Evolutionary conservation across 345 rosid species (phyloP).

Genomic region (Eucalyptus melliodora): DNA sequence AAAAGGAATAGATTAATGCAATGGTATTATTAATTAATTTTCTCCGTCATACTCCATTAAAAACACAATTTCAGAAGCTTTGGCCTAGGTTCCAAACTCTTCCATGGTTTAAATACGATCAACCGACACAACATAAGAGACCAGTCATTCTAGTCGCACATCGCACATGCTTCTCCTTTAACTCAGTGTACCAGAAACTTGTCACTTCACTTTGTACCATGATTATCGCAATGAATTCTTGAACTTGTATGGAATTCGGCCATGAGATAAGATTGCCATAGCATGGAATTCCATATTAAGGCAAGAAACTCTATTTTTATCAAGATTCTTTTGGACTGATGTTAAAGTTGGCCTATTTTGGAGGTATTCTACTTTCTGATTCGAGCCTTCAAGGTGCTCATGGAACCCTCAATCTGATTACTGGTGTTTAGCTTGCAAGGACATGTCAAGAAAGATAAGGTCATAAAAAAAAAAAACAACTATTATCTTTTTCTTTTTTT

Average conservation of each 20-base stretch:
- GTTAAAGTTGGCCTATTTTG: not conserved
- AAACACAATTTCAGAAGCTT: not conserved
- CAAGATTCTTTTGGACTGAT: not conserved
- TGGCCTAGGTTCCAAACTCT: not conserved
- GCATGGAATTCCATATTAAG: not conserved
- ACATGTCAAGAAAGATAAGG: not conserved
- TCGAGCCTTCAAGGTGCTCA: not conserved
- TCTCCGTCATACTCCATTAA: not conserved
- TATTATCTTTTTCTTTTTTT: not conserved
- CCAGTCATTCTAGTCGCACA: not conserved
- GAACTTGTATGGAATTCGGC: not conserved
- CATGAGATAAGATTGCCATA: not conserved
- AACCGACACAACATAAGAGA: not conserved
- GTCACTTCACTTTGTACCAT: not conserved
- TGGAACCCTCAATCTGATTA: not conserved
- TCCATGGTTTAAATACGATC: not conserved
- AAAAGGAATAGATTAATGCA: not conserved
- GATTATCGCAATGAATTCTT: not conserved
- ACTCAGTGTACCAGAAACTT: not conserved
- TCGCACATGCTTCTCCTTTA: not conserved
- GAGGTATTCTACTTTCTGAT: not conserved
- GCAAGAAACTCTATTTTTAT: not conserved
- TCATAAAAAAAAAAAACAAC: not conserved
- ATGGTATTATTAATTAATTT: not conserved
- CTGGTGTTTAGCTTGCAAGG: not conserved